Conservation (phyloP, 345 rosid species). For the Eucalyptus guilfoylei region DNA sequence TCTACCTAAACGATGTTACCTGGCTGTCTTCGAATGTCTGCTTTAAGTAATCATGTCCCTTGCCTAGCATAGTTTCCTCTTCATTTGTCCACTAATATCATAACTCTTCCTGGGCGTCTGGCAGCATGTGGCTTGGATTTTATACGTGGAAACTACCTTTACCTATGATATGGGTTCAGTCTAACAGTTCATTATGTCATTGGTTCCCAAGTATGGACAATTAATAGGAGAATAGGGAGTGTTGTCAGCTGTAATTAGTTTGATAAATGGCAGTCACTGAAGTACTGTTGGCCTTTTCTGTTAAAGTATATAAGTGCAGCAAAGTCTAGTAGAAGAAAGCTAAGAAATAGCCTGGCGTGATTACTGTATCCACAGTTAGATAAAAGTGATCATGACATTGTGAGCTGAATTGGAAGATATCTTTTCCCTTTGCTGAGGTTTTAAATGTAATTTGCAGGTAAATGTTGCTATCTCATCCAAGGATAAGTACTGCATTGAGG, state of each 20-base stretch:
- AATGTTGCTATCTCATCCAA: constrained; percentile 64
- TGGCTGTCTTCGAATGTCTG: not conserved
- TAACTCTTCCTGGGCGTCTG: not conserved
- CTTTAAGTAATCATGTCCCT: not conserved
- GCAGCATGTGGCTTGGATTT: not conserved
- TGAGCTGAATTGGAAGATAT: not conserved
- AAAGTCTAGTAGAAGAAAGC: not conserved
- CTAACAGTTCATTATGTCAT: not conserved
- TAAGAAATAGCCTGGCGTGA: not conserved
- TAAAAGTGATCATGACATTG: not conserved
- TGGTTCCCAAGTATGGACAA: not conserved
- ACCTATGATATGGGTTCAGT: not conserved
- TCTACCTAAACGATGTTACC: not conserved
- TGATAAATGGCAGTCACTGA: not conserved
- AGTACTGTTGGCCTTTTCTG: not conserved
- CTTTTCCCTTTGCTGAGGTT: not conserved
- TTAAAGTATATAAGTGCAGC: not conserved
- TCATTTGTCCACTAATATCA: not conserved
- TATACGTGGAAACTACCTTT: not conserved
- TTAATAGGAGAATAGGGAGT: not conserved
- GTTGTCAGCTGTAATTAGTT: not conserved
- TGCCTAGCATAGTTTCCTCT: not conserved
- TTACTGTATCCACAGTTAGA: not conserved
- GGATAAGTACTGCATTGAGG: constrained; percentile 73
- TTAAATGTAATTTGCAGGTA: constrained; percentile 29